Evolutionary conservation across 805 yeast species (phyloP), one percentile per base, ranked within the genome.

Genomic region (Pichia pseudocactophila): DNA sequence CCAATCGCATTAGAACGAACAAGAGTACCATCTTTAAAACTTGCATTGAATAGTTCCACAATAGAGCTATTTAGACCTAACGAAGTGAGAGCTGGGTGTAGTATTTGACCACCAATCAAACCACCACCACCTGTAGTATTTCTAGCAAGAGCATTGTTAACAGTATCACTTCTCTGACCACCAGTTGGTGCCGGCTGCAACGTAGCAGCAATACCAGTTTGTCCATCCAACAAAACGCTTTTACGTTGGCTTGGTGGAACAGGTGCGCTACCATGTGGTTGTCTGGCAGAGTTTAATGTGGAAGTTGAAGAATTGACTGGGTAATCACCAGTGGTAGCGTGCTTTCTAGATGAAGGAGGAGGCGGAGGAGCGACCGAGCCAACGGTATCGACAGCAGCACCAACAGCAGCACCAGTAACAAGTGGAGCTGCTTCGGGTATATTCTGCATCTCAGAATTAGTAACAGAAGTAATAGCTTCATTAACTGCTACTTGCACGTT

Each of bases 1-100:
- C 97, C 97, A 42, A 82, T 71, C 11, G 80, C 70, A 55, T 80
- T 78, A 7, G 86, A 73, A 30, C 75, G 71, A 11, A 62, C 59
- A 30, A 80, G 64, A 35, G 63, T 62, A 16, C 94, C 95, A 54
- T 80, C 85, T 48, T 74, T 76, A 61, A 80, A 80, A 16, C 73
- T 70, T 5, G 87, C 95, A 56, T 78, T 80, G 48, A 86, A 69
- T 11, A 83, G 78, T 64, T 90, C 97, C n/a, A 92, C 89, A 49
- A 88, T 67, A 37, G 94, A 82, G 3, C 89, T 79, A 53, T 81
- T 85, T 50, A 90, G 66, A 2, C 92, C 94, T n/a, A 77, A 72
- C 36, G 60, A 57, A 12, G 72, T 63, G 51, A 70, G 57, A 22
- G 73, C 67, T 30, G 80, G 71, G 56, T 75, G 82, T 48, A 66